Evolutionary conservation across 306 rosid genomes (phyloP).

Genomic region (Citrullus amarus): DNA sequence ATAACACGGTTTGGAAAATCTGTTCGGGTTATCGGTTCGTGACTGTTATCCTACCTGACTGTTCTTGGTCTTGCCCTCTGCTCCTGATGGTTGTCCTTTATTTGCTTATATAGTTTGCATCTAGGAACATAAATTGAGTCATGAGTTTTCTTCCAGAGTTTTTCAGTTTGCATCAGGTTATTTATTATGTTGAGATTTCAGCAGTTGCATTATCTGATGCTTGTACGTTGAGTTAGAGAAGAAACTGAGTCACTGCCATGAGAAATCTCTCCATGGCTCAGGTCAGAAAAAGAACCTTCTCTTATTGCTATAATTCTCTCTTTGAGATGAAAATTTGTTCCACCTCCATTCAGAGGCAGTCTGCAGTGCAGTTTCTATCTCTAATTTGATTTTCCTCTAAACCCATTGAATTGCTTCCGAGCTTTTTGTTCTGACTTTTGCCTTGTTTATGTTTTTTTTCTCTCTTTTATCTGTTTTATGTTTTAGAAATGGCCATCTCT

Average conservation of each 20-base stretch:
- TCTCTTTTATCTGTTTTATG: background rate
- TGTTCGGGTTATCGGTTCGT: conserved; percentile 19
- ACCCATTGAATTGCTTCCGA: background rate
- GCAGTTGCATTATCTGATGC: conserved; percentile 12
- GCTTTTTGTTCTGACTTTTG: background rate
- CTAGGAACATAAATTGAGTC: conserved; percentile 1
- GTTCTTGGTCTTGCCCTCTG: background rate
- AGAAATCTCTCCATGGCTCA: background rate
- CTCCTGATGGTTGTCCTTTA: conserved; percentile 14
- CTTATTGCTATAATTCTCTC: background rate
- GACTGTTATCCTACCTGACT: background rate
- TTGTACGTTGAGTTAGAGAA: conserved; percentile 11
- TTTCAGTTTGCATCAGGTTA: conserved; percentile 2
- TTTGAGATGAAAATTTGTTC: background rate
- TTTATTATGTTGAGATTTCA: background rate
- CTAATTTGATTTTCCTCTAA: background rate
- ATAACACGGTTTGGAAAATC: conserved; percentile 11
- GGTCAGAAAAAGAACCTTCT: background rate
- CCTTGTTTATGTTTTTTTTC: background rate
- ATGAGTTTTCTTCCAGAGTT: background rate
- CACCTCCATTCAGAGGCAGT: background rate
- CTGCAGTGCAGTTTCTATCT: background rate
- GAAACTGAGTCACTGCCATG: background rate
- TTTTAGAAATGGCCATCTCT: background rate
- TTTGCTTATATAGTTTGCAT: conserved; percentile 3